Percentiles rank a stretch among this genome's conserved stretches.
Evolutionary conservation across 2,329 filamentous ascomycete species (phyloP).

Genomic region (Aschersonia sp.): DNA sequence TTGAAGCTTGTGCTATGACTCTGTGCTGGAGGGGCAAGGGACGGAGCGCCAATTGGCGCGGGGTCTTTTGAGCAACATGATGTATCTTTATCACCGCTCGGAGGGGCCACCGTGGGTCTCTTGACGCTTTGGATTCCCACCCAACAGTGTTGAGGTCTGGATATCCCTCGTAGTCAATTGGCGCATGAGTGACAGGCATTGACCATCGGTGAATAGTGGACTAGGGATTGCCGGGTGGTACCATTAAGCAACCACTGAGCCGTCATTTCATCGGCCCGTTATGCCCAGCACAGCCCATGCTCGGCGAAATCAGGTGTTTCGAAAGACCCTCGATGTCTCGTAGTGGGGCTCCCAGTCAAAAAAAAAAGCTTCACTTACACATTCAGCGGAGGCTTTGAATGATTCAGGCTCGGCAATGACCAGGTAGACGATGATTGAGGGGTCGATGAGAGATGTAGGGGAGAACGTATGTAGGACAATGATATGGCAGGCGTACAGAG

Average conservation of each 20-base stretch:
- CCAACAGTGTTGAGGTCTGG: neutral
- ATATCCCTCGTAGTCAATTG: conserved; percentile 4
- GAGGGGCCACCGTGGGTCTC: conserved; percentile 1
- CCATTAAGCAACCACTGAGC: conserved; percentile 1
- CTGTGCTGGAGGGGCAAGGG: neutral
- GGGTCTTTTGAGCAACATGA: conserved; percentile 1
- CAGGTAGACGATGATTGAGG: no score
- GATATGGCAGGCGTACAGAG: neutral
- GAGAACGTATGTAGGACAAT: no score
- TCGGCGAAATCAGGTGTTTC: neutral
- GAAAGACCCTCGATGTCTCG: neutral
- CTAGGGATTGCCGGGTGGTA: neutral
- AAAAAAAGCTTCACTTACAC: conserved; percentile 4
- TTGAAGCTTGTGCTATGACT: neutral
- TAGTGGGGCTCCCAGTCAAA: conserved; percentile 2
- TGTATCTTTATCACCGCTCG: conserved; percentile 1
- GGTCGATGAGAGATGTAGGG: no score
- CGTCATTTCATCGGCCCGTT: conserved; percentile 6
- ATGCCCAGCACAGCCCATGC: neutral
- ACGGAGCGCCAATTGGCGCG: neutral
- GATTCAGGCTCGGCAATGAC: neutral
- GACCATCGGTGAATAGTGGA: neutral
- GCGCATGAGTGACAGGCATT: neutral
- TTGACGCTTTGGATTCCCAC: neutral
- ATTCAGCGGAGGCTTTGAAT: neutral